A percentile compares a stretch with the other conserved stretches of the same genome.
Evolutionary conservation across 169 alveolate genomes (phyloP).

Genomic region (Neospora caninum): DNA sequence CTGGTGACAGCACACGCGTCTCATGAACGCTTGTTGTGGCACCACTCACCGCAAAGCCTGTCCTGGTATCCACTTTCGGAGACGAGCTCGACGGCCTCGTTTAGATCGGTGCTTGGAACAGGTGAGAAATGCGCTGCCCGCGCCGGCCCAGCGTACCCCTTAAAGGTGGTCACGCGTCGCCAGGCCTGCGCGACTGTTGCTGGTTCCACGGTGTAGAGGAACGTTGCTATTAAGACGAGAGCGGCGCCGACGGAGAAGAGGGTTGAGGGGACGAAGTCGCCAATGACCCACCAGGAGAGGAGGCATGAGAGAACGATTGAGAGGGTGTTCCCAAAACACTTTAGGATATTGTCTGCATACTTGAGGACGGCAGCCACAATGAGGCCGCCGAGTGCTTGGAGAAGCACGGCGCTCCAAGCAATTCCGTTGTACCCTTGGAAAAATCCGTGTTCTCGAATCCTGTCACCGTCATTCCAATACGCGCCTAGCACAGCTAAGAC

Average conservation of each 20-base stretch:
- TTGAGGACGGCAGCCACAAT: conserved; percentile 83
- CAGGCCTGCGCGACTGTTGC: neutral
- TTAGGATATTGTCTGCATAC: conserved; percentile 84
- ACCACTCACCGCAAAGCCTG: neutral
- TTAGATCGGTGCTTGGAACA: neutral
- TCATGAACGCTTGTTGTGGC: neutral
- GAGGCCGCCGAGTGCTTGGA: conserved; percentile 84
- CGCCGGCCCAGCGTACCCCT: neutral
- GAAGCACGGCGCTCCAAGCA: conserved; percentile 71
- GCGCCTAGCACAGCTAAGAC: conserved; percentile 68
- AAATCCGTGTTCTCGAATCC: conserved; percentile 68
- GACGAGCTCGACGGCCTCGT: neutral
- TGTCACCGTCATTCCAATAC: conserved; percentile 64
- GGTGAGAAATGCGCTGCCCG: neutral
- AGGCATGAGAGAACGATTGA: conserved; percentile 70
- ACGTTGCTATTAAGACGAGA: conserved; percentile 56
- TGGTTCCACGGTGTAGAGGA: conserved; percentile 24
- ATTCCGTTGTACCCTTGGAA: conserved; percentile 75
- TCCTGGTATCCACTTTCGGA: neutral
- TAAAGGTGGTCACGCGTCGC: neutral
- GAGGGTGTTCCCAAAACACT: conserved; percentile 77
- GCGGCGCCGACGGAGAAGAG: conserved; percentile 58
- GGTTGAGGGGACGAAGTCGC: conserved; percentile 62
- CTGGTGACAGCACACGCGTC: neutral
- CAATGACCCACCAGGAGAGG: conserved; percentile 52